Conservation (phyloP, 2,329 filamentous ascomycete genomes). For the Neodidymelliopsis sp. region DNA sequence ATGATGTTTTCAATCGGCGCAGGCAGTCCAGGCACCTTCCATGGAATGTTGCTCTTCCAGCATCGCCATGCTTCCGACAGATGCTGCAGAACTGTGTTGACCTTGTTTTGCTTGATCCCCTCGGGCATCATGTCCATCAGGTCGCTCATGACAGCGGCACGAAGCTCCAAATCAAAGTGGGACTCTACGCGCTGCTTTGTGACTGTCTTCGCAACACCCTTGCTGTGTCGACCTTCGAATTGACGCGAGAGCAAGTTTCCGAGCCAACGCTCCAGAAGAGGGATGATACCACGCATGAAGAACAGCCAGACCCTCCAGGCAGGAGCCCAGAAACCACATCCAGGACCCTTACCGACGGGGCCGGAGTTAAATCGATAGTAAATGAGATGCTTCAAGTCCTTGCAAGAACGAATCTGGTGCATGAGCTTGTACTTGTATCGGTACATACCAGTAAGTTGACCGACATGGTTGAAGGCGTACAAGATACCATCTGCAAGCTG, state of each 20-base stretch:
- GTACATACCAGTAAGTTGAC: conserved; percentile 98
- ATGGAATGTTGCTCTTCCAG: conserved; percentile 99
- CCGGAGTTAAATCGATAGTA: conserved; percentile 99
- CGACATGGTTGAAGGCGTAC: conserved; percentile 99
- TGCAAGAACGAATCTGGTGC: conserved; percentile 99
- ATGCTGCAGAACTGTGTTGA: conserved; percentile 97
- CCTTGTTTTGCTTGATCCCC: conserved; percentile 99
- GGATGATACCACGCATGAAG: conserved; percentile 98
- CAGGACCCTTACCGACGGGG: conserved; percentile 94
- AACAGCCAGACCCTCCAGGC: conserved; percentile 99
- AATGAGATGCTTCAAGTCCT: conserved; percentile 98
- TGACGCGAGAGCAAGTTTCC: conserved; percentile 96
- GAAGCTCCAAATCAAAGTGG: conserved; percentile 95
- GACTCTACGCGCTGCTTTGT: conserved; percentile 99
- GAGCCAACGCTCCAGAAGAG: conserved; percentile 94
- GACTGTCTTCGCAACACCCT: conserved; percentile 98
- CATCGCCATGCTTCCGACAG: conserved; percentile 98
- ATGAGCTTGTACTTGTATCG: conserved; percentile 99
- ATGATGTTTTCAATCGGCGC: conserved; percentile 99
- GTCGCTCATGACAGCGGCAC: conserved; percentile 98
- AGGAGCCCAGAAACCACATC: conserved; percentile 98
- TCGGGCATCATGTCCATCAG: conserved; percentile 99
- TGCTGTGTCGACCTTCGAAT: conserved; percentile 97
- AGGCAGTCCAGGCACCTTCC: conserved; percentile 96
- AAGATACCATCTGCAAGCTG: conserved; percentile 97